Percentiles rank a stretch among this genome's conserved stretches.
Evolutionary conservation across 371 early-diverging fungal genomes (phyloP).

Genomic region (Nosema muscidifuracis): DNA sequence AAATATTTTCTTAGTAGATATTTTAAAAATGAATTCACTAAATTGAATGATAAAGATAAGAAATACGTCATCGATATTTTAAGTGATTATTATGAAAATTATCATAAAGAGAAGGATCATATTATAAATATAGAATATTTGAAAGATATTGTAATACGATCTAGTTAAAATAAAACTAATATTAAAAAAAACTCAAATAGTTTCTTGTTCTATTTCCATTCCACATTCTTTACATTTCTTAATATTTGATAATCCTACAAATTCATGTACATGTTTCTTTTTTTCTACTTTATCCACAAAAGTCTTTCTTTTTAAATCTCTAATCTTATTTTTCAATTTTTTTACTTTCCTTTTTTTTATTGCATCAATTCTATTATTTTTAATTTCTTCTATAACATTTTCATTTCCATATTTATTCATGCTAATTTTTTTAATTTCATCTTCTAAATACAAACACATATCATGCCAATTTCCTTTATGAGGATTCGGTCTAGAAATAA

Average conservation of each 20-base stretch:
- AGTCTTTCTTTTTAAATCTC: constrained; percentile 45
- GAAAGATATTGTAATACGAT: constrained; percentile 3
- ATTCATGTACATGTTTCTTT: constrained; percentile 44
- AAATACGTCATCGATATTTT: constrained; percentile 45
- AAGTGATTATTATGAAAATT: constrained; percentile 48
- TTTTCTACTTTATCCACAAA: background rate
- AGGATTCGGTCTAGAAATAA: constrained; percentile 55
- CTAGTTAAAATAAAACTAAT: background rate
- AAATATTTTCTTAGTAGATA: background rate
- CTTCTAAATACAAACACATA: constrained; percentile 59
- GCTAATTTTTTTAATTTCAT: constrained; percentile 50
- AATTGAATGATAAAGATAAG: constrained; percentile 28
- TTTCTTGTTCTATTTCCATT: constrained; percentile 58
- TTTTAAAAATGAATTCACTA: constrained; percentile 27
- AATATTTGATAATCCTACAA: constrained; percentile 7
- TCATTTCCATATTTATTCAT: constrained; percentile 49
- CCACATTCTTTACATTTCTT: constrained; percentile 53
- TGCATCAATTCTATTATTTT: constrained; percentile 26
- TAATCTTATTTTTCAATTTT: constrained; percentile 48
- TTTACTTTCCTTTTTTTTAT: constrained; percentile 48
- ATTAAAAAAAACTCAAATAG: constrained; percentile 28
- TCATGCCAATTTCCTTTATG: constrained; percentile 56
- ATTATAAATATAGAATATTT: constrained; percentile 2
- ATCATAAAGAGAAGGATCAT: constrained; percentile 4
- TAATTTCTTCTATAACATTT: constrained; percentile 40